These are phyloP conservation scores for Xylaria telfairii DNA, from an alignment of 495 filamentous ascomycete genomes.

Conservation along the genomic window DNA sequence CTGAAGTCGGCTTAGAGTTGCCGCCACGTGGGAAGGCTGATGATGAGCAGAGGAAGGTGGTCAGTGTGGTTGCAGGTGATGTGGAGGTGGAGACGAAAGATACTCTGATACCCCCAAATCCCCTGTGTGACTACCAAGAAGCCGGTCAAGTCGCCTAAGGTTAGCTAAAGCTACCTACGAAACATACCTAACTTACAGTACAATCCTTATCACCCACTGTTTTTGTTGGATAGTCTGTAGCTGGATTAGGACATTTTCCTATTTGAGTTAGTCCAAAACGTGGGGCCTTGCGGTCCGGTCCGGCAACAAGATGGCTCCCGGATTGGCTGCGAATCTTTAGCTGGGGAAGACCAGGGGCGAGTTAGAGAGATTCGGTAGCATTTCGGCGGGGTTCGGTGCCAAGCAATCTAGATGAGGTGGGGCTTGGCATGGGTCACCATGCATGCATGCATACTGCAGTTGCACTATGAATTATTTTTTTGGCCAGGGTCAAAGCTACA, in stretches of 20 bases:
- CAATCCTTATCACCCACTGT: no score
- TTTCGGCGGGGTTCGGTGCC: no score
- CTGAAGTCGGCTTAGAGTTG: neutral
- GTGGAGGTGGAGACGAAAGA: neutral
- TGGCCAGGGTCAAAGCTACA: neutral
- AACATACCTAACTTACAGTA: no score
- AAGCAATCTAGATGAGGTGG: slow-evolving; percentile 17
- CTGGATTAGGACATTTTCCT: no score
- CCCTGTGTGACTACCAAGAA: neutral
- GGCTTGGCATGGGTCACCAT: neutral
- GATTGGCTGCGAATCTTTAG: no score
- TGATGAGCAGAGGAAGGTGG: neutral
- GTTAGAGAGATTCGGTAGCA: no score
- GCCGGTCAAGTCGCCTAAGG: neutral
- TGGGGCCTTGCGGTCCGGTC: no score
- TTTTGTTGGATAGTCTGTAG: no score
- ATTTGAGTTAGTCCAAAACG: no score
- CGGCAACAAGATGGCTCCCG: no score
- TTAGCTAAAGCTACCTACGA: neutral
- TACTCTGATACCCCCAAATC: neutral
- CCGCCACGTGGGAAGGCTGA: neutral
- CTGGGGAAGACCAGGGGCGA: no score
- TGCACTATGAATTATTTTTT: neutral
- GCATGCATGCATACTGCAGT: no score
- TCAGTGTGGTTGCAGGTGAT: neutral